phyloP scores from a whole-genome alignment of 208 protist species.

The Trypanosoma mega region DNA sequence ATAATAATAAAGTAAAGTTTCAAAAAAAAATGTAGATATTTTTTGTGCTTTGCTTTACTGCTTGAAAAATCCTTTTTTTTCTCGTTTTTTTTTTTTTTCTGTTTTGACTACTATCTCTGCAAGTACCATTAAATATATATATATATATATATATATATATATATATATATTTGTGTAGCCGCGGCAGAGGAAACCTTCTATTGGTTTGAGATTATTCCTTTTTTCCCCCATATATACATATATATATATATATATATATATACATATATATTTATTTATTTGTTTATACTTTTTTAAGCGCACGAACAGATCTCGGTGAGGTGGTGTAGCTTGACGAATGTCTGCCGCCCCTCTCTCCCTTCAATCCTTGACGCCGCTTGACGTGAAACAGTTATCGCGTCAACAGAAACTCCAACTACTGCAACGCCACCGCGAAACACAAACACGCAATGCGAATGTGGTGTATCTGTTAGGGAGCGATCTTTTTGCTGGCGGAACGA shows the following conservation, averaged over 20 bases:
- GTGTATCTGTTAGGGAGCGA: slow-evolving; percentile 75
- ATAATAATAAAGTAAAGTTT: too few relatives aligned
- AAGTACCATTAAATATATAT: slow-evolving; percentile 1
- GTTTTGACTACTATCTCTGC: background rate
- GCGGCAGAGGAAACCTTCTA: too few relatives aligned
- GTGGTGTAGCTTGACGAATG: too few relatives aligned
- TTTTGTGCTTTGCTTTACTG: background rate
- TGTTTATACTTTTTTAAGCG: too few relatives aligned
- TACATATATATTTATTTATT: background rate
- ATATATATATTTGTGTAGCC: slow-evolving; percentile 7
- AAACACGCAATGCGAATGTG: slow-evolving; percentile 57
- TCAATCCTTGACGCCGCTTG: slow-evolving; percentile 59
- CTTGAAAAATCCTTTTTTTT: background rate
- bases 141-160: slow-evolving; percentile 28
- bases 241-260: slow-evolving; percentile 3
- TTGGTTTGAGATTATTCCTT: too few relatives aligned
- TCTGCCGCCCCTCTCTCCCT: slow-evolving; percentile 24
- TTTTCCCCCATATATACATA: background rate
- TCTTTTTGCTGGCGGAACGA: slow-evolving; percentile 61
- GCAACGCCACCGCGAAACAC: slow-evolving; percentile 44
- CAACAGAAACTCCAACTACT: slow-evolving; percentile 62
- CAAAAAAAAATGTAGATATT: too few relatives aligned
- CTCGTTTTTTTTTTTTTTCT: slow-evolving; percentile 12
- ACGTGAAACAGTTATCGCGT: slow-evolving; percentile 72
- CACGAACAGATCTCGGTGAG: too few relatives aligned